Conservation (phyloP, 371 early-diverging fungal genomes). For the Mortierella sp. region DNA sequence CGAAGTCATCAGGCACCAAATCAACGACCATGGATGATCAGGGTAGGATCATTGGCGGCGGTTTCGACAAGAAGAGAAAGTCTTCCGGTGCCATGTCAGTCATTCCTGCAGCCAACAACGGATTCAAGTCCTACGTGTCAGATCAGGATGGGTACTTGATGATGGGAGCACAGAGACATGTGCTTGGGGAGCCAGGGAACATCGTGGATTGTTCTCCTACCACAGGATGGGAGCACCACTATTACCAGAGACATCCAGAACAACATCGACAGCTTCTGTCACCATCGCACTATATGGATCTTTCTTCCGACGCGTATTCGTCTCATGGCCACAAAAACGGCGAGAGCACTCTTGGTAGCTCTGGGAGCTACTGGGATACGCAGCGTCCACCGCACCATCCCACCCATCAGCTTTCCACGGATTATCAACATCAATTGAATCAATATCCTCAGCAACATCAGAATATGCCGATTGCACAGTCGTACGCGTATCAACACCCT, state of each 20-base stretch:
- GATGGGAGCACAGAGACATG: background rate
- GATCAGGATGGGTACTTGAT: background rate
- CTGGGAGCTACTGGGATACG: background rate
- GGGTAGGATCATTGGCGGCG: background rate
- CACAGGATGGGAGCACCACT: background rate
- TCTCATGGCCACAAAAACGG: background rate
- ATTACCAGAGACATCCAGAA: background rate
- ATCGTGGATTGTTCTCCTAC: background rate
- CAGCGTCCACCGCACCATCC: background rate
- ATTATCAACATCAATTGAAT: background rate
- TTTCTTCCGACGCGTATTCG: background rate
- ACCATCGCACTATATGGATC: background rate
- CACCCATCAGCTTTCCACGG: background rate
- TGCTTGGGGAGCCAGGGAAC: background rate
- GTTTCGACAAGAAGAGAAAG: constrained; percentile 9
- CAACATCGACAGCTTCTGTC: background rate
- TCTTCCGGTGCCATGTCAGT: background rate
- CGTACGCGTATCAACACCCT: background rate
- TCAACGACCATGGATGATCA: too few relatives aligned
- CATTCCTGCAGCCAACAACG: background rate
- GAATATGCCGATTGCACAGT: background rate
- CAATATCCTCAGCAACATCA: background rate
- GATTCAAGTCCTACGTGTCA: background rate
- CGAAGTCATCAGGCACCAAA: background rate
- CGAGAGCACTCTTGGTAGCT: background rate